These are phyloP conservation scores for Capsicum pubescens DNA, from an alignment of 257 asterid species.

Conservation along the genomic window DNA sequence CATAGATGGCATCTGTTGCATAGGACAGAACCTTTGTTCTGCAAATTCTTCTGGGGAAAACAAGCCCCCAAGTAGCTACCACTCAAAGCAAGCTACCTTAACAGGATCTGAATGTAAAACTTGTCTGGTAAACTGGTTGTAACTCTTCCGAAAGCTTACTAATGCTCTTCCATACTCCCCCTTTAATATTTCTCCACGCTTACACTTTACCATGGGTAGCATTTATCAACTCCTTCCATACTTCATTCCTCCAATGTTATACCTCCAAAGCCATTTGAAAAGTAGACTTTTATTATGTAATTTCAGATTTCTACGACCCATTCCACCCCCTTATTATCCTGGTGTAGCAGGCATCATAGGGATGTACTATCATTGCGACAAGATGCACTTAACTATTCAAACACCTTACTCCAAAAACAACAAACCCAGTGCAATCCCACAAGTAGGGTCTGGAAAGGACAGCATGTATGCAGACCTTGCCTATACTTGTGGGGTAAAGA, in stretches of 20 bases:
- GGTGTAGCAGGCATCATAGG: slow-evolving; percentile 6
- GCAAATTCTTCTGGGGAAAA: slow-evolving; percentile 9
- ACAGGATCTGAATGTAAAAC: background rate
- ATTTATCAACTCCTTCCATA: background rate
- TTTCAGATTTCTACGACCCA: background rate
- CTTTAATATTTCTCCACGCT: background rate
- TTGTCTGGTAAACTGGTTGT: background rate
- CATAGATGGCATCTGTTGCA: background rate
- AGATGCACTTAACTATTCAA: background rate
- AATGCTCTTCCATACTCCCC: background rate
- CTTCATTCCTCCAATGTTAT: slow-evolving; percentile 17
- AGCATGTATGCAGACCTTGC: background rate
- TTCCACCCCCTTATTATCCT: background rate
- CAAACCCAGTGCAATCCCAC: background rate
- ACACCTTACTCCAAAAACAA: slow-evolving; percentile 13
- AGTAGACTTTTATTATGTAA: background rate
- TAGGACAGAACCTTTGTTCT: background rate
- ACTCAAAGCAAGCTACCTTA: background rate
- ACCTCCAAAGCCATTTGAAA: slow-evolving; percentile 1
- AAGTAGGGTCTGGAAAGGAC: background rate
- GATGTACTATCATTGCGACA: slow-evolving; percentile 9
- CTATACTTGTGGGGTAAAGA: background rate
- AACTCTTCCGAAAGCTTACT: background rate
- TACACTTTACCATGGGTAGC: slow-evolving; percentile 16
- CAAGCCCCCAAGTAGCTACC: background rate